These are phyloP conservation scores for Plasmodium gonderi DNA, from an alignment of 169 alveolate species.

Conservation along the genomic window DNA sequence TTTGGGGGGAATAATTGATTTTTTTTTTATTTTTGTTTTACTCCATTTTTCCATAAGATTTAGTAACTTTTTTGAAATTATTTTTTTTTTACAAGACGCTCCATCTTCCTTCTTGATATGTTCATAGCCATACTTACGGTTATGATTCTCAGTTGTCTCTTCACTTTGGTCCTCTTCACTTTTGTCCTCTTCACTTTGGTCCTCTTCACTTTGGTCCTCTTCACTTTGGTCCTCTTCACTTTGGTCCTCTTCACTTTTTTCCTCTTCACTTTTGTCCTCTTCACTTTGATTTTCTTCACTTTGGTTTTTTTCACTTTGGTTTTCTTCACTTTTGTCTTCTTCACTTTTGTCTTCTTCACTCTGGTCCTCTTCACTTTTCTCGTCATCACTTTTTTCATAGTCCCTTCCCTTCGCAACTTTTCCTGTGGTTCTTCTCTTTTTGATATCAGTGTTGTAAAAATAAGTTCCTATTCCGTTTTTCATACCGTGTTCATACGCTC, in stretches of 20 bases:
- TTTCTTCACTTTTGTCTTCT: neutral
- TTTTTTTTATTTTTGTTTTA: slow-evolving; percentile 10
- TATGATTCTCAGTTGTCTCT: neutral
- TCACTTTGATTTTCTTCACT: neutral
- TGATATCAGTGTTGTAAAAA: neutral
- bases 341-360: neutral
- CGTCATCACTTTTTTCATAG: neutral
- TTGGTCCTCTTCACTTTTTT: neutral
- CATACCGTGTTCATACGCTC: slow-evolving; percentile 33
- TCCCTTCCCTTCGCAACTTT: neutral
- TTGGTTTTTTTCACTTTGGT: neutral
- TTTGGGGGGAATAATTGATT: neutral
- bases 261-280: neutral
- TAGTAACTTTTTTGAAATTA: slow-evolving; percentile 3
- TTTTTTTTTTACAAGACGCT: slow-evolving; percentile 16
- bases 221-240: neutral
- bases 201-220: neutral
- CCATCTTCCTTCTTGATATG: neutral
- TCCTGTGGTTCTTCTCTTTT: neutral
- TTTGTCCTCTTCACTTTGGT: neutral
- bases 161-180: neutral
- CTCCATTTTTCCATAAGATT: slow-evolving; percentile 22
- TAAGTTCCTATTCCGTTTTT: slow-evolving; percentile 69
- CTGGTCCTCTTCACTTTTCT: neutral
- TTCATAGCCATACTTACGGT: neutral